Evolutionary conservation across 2,329 filamentous ascomycete genomes (phyloP).

Genomic region (Torrubiella hemipterigena): DNA sequence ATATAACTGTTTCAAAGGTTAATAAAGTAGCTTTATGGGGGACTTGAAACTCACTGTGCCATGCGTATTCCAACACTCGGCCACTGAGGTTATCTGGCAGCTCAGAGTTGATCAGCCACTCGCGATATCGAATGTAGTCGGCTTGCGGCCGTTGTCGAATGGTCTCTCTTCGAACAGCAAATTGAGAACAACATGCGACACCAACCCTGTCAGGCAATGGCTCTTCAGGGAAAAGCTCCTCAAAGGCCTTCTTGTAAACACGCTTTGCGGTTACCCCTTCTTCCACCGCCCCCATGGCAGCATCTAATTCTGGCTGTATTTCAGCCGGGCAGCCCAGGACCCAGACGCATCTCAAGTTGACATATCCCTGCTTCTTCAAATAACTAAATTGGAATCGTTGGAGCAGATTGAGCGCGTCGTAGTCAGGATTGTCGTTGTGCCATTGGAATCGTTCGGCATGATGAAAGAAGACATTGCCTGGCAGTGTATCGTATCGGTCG

Average conservation of each 20-base stretch:
- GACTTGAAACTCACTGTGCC: slow-evolving; percentile 50
- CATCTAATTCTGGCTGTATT: slow-evolving; percentile 28
- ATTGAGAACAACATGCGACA: slow-evolving; percentile 54
- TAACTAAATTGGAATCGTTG: slow-evolving; percentile 34
- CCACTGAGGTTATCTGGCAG: slow-evolving; percentile 43
- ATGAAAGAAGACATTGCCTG: slow-evolving; percentile 31
- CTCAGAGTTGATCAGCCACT: slow-evolving; percentile 47
- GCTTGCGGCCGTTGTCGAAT: slow-evolving; percentile 33
- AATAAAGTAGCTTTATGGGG: neutral
- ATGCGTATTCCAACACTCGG: slow-evolving; percentile 51
- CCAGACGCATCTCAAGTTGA: slow-evolving; percentile 49
- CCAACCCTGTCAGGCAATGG: slow-evolving; percentile 37
- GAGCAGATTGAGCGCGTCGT: slow-evolving; percentile 41
- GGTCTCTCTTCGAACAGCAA: slow-evolving; percentile 43
- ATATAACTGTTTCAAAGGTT: slow-evolving; percentile 33
- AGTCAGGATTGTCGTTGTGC: slow-evolving; percentile 41
- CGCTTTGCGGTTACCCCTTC: slow-evolving; percentile 24
- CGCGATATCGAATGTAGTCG: slow-evolving; percentile 43
- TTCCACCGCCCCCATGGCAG: slow-evolving; percentile 17
- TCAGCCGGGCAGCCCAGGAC: slow-evolving; percentile 41
- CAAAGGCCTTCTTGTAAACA: slow-evolving; percentile 28
- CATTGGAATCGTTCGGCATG: slow-evolving; percentile 36
- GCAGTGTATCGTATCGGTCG: slow-evolving; percentile 33
- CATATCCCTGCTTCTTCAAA: slow-evolving; percentile 42
- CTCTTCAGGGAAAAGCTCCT: slow-evolving; percentile 26